Base-by-base conservation (phyloP, 1,284 basidiomycete species). In the Moesziomyces sp. region DNA sequence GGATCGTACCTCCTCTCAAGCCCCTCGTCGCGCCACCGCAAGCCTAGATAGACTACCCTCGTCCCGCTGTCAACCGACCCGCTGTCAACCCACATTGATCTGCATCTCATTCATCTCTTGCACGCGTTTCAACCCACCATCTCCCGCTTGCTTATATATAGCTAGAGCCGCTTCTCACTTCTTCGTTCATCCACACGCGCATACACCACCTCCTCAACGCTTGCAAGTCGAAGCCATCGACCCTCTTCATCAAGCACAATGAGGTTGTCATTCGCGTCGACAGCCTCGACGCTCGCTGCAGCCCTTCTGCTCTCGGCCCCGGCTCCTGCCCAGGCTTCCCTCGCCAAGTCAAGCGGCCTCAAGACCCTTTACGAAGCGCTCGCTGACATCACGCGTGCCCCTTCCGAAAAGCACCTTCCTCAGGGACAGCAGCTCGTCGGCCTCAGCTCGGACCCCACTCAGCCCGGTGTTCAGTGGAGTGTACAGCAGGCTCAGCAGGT, bases 401-500 rank as follows among this genome's bases (percentile, higher is more conserved):
- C 59, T 14, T 54, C 50, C 2, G 49, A 56, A 18, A 71, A 58
- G 55, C 73, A 68, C 44, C 68, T 75, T 19, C 53, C 55, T 11
- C 34, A 46, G 21, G 60, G 16, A 5, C 19, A 48, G 13, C 53
- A 56, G 18, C 53, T 61, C 23, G 35, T 59, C 9, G 53, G 54
- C 24, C 30, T 75, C 16, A 51, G 47, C 40, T 68, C 67, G 11
- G 53, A 71, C 49, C 56, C 66, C 5, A n/a, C 19, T 11, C 46
- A 55, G 52, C 64, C 52, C 18, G 72, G 72, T 38, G 56, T 75
- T 13, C 67, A 71, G 43, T 75, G 73, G 73, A 58, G 19, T 13
- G 54, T 71, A 9, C 57, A 71, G 48, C 50, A 51, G 16, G 43
- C 59, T 6, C 53, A 58, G 26, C 51, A 52, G 10, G 55, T 45